Base-by-base conservation (phyloP, 2,329 filamentous ascomycete genomes). In the Dryadomyces sulphureus region DNA sequence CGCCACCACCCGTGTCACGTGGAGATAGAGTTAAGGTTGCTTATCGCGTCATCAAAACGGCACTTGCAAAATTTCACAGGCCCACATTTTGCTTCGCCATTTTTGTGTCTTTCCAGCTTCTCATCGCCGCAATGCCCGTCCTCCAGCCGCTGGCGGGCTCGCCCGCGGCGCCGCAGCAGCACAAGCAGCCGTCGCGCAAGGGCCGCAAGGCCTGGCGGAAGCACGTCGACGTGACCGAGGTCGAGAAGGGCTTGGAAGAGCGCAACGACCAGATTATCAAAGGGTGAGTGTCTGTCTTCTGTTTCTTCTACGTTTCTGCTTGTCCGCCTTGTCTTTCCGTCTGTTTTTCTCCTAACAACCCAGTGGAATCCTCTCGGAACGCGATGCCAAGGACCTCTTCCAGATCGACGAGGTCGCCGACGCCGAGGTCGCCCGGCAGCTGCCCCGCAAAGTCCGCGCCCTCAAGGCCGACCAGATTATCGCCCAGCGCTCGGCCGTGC, bases 181-280 rank as follows among this genome's bases (percentile, higher is more conserved):
- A 82, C 65, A 88, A 77, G 52, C 92, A 98, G 63, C 78, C 88
- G 22, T 96, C 90, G 5, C 76, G 92, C 60, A 98, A 98, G 63
- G 92, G 93, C 56, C 96, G 96, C 67, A 96, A 94, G 68, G 90
- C 92, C 27, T 98, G 92, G 92, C 77, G 92, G 59, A 98, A 96
- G 64, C 94, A 98, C 66, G 87, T 98, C 63, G 87, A 98, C 65
- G 77, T 96, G 51, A 82, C 85, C 24, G 81, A 94, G 51, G 77
- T 98, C 22, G 75, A 90, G 56, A 68, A 82, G 45, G 92, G 92
- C 50, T 75, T 98, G 30, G 81, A 88, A 52, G 74, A 84, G 57
- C 69, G 93, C 54, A 87, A 92, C 57, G 83, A 93, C 49, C 84
- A 96, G 67, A 82, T 95, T 50, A 92, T 94, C 54, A 75, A 81